Conservation (phyloP, 352 stramenopile genomes). For the Globisporangium recalcitrans region DNA sequence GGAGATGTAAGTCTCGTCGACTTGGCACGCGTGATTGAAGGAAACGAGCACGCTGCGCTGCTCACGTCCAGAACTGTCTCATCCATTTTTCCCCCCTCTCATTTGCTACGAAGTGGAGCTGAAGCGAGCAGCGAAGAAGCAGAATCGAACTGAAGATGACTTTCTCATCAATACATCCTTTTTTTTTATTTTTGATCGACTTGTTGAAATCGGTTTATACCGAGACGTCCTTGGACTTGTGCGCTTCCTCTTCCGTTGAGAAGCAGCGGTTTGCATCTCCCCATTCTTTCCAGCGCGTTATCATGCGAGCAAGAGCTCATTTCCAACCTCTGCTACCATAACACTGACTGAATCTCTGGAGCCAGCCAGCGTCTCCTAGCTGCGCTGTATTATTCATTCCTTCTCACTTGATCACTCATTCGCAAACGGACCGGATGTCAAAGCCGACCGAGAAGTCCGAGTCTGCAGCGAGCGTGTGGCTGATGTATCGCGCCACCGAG, state of each 20-base stretch:
- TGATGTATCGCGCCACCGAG: conserved; percentile 18
- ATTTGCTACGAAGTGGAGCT: neutral
- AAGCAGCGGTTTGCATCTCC: too few relatives aligned
- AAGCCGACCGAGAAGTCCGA: conserved; percentile 71
- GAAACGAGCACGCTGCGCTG: neutral
- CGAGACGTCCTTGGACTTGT: neutral
- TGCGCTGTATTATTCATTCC: too few relatives aligned
- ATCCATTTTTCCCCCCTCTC: conserved; percentile 5
- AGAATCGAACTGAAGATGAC: conserved; percentile 8
- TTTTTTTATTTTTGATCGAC: conserved; percentile 5
- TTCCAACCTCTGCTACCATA: too few relatives aligned
- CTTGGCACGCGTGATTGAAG: neutral
- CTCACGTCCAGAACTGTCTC: neutral
- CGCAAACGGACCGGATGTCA: conserved; percentile 54
- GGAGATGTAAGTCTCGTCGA: conserved; percentile 42
- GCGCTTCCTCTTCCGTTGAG: too few relatives aligned
- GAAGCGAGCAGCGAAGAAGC: neutral
- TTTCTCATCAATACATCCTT: conserved; percentile 10
- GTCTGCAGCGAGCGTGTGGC: conserved; percentile 4
- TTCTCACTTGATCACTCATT: conserved; percentile 18
- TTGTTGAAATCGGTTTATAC: neutral
- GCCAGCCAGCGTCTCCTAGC: neutral
- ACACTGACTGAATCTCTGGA: neutral
- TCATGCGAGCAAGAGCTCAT: too few relatives aligned
- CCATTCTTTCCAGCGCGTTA: too few relatives aligned